A percentile compares a stretch with the other conserved stretches of the same genome.
These are phyloP conservation scores for Penicillium decumbens DNA, from an alignment of 2,329 filamentous ascomycete genomes.

Conservation along the genomic window DNA sequence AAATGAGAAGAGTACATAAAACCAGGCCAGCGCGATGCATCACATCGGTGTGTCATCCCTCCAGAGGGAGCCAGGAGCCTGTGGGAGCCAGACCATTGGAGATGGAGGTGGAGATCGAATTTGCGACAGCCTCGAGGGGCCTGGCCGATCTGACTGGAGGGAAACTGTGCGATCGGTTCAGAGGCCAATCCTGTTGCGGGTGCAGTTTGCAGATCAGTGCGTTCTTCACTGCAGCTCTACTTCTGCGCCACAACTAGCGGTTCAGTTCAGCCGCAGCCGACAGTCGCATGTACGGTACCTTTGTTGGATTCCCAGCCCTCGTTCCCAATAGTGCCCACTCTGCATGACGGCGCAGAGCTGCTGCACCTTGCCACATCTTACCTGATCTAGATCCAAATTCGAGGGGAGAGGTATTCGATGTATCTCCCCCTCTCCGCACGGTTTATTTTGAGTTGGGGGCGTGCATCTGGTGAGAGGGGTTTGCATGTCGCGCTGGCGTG, in stretches of 20 bases:
- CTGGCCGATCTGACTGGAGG: background rate
- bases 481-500: slow-evolving; percentile 6
- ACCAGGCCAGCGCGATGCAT: slow-evolving; percentile 10
- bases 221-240: slow-evolving; percentile 12
- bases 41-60: slow-evolving; percentile 9
- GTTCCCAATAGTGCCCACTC: background rate
- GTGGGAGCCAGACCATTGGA: background rate
- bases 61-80: background rate
- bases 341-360: slow-evolving; percentile 2
- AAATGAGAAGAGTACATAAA: slow-evolving; percentile 5
- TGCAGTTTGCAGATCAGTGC: slow-evolving; percentile 12
- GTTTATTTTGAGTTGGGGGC: background rate
- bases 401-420: background rate
- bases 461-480: background rate
- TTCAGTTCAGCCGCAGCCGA: background rate
- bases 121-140: background rate
- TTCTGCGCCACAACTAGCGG: slow-evolving; percentile 15
- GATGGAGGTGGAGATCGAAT: background rate
- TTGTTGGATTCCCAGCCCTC: background rate
- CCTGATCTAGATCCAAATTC: background rate
- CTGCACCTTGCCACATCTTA: background rate
- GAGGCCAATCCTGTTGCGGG: background rate
- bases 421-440: background rate
- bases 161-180: slow-evolving; percentile 5
- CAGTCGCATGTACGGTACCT: slow-evolving; percentile 4